phyloP scores from a whole-genome alignment of 805 yeast species.

The Lipomyces spencermartinsiae region DNA sequence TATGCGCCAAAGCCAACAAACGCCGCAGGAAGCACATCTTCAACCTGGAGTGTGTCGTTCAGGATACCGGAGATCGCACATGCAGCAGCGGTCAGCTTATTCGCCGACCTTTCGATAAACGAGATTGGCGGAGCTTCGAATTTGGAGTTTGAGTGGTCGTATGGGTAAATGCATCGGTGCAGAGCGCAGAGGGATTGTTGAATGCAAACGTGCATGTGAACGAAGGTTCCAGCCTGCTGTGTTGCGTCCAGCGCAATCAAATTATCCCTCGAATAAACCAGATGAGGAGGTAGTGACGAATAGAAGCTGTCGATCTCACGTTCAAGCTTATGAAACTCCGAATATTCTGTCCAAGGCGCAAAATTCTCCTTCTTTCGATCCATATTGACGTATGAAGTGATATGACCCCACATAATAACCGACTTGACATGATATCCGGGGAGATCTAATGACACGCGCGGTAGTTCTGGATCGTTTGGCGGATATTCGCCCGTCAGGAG shows the following conservation, averaged over 20 bases:
- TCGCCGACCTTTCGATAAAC: slow-evolving; percentile 44
- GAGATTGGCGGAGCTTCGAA: slow-evolving; percentile 44
- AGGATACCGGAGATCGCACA: slow-evolving; percentile 44
- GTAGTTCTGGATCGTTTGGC: slow-evolving; percentile 36
- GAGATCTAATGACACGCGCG: slow-evolving; percentile 40
- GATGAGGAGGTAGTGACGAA: slow-evolving; percentile 40
- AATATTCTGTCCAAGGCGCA: slow-evolving; percentile 45
- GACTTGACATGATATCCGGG: slow-evolving; percentile 40
- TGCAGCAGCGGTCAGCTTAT: slow-evolving; percentile 45
- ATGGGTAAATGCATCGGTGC: slow-evolving; percentile 46
- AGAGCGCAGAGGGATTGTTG: slow-evolving; percentile 44
- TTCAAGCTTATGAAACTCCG: slow-evolving; percentile 40
- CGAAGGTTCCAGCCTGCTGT: slow-evolving; percentile 43
- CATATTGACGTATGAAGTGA: slow-evolving; percentile 40
- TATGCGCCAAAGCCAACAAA: slow-evolving; percentile 47
- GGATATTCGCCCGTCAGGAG: slow-evolving; percentile 40
- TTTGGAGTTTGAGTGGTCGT: slow-evolving; percentile 40
- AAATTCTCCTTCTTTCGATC: slow-evolving; percentile 40
- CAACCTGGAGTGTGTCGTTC: slow-evolving; percentile 43
- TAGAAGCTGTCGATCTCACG: slow-evolving; percentile 39
- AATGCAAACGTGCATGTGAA: slow-evolving; percentile 45
- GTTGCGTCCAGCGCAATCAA: slow-evolving; percentile 41
- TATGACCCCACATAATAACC: slow-evolving; percentile 41
- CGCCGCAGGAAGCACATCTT: slow-evolving; percentile 46
- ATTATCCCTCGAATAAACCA: slow-evolving; percentile 40